These are phyloP conservation scores for Pleurotus salmoneostramineus DNA, from an alignment of 768 basidiomycete genomes.

Conservation along the genomic window DNA sequence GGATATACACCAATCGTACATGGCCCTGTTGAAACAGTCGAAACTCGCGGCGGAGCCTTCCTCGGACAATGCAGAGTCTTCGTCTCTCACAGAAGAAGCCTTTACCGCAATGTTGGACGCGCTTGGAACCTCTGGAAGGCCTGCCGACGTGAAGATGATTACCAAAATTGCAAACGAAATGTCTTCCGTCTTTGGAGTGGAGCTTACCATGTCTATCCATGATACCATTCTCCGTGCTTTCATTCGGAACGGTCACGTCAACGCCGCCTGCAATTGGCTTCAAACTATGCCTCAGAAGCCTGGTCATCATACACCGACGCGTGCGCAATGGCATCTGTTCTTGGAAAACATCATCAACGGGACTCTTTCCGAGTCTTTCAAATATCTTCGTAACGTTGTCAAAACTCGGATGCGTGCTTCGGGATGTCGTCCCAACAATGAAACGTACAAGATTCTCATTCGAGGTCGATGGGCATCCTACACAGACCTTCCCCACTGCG, in stretches of 20 bases:
- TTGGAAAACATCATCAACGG: slow-evolving; percentile 29
- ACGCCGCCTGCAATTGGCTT: slow-evolving; percentile 48
- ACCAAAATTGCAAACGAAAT: slow-evolving; percentile 49
- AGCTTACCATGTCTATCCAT: slow-evolving; percentile 43
- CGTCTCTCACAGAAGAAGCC: slow-evolving; percentile 25
- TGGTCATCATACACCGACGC: slow-evolving; percentile 39
- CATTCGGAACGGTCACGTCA: slow-evolving; percentile 36
- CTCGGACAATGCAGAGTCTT: slow-evolving; percentile 19
- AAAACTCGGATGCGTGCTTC: slow-evolving; percentile 28
- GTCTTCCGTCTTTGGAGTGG: slow-evolving; percentile 39
- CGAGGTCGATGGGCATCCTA: slow-evolving; percentile 26
- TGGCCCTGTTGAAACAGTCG: slow-evolving; percentile 24
- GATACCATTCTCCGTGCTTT: slow-evolving; percentile 45
- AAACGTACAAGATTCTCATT: slow-evolving; percentile 37
- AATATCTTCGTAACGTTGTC: slow-evolving; percentile 29
- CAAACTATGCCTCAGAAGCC: slow-evolving; percentile 47
- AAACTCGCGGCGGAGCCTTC: slow-evolving; percentile 8
- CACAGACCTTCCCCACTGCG: slow-evolving; percentile 25
- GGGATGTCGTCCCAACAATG: slow-evolving; percentile 31
- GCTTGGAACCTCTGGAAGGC: slow-evolving; percentile 48
- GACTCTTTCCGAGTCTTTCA: slow-evolving; percentile 17
- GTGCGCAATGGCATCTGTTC: slow-evolving; percentile 53
- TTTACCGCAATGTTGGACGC: slow-evolving; percentile 35
- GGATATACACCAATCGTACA: slow-evolving; percentile 34
- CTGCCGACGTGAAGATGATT: slow-evolving; percentile 51